A percentile compares a stretch with the other conserved stretches of the same genome.
These are phyloP conservation scores for Vigna nakashimae DNA, from an alignment of 306 rosid species.

Conservation along the genomic window DNA sequence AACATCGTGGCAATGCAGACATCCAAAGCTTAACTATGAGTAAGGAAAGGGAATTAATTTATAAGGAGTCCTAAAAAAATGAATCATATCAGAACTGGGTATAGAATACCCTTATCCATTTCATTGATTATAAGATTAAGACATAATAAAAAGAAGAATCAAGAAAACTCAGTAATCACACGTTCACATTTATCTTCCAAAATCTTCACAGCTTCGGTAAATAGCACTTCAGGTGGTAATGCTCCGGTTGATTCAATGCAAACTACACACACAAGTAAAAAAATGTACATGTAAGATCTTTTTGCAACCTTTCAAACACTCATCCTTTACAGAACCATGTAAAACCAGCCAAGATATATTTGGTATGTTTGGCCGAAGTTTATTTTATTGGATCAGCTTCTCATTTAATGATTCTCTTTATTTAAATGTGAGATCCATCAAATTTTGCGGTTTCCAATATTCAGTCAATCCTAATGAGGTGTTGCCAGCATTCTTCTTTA, in stretches of 20 bases:
- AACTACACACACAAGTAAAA: slow-evolving; percentile 52
- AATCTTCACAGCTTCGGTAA: slow-evolving; percentile 93
- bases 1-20: slow-evolving; percentile 36
- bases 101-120: slow-evolving; percentile 27
- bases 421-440: too few species aligned
- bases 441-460: too few species aligned
- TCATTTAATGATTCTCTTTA: too few species aligned
- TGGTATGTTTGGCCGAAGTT: neutral
- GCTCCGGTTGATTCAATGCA: slow-evolving; percentile 91
- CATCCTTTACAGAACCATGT: neutral
- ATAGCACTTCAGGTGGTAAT: slow-evolving; percentile 77
- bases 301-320: neutral
- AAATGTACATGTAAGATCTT: slow-evolving; percentile 16
- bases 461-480: too few species aligned
- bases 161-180: slow-evolving; percentile 82
- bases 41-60: neutral
- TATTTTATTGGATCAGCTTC: too few species aligned
- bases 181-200: slow-evolving; percentile 96
- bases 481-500: neutral
- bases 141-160: slow-evolving; percentile 38
- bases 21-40: slow-evolving; percentile 40
- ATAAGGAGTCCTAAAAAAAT: slow-evolving; percentile 15
- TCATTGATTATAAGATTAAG: slow-evolving; percentile 3
- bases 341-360: neutral
- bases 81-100: slow-evolving; percentile 17